These are phyloP conservation scores for Quercus glauca DNA, from an alignment of 306 rosid genomes.

Conservation along the genomic window DNA sequence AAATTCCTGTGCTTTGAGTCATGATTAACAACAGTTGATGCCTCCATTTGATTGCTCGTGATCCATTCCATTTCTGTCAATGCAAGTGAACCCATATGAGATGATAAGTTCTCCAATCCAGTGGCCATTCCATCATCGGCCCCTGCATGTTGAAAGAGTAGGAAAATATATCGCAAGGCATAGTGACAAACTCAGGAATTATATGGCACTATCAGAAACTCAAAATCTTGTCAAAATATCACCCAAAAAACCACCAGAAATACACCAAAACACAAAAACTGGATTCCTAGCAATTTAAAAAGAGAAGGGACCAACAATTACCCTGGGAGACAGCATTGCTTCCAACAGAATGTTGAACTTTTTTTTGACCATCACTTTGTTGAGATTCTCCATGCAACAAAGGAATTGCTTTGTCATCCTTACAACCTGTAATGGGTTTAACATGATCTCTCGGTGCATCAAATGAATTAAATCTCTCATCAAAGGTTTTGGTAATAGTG, in stretches of 20 bases:
- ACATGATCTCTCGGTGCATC: slow-evolving; percentile 34
- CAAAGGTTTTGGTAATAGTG: slow-evolving; percentile 42
- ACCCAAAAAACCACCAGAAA: slow-evolving; percentile 13
- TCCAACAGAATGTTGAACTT: slow-evolving; percentile 46
- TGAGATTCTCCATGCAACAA: slow-evolving; percentile 43
- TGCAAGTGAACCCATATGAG: slow-evolving; percentile 92
- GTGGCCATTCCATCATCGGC: slow-evolving; percentile 76
- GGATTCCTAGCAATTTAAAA: slow-evolving; percentile 4
- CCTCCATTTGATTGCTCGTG: slow-evolving; percentile 49
- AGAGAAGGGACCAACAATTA: slow-evolving; percentile 28
- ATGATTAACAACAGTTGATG: slow-evolving; percentile 44
- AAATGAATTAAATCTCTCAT: slow-evolving; percentile 26
- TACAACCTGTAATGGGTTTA: slow-evolving; percentile 21
- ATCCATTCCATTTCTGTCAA: slow-evolving; percentile 94
- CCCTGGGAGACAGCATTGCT: slow-evolving; percentile 48
- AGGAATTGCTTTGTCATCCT: slow-evolving; percentile 24
- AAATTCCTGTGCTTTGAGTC: slow-evolving; percentile 46
- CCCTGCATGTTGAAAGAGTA: slow-evolving; percentile 71
- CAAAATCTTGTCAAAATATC: not conserved
- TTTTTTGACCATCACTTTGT: slow-evolving; percentile 45
- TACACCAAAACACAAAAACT: not conserved
- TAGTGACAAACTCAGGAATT: slow-evolving; percentile 28
- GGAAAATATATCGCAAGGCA: slow-evolving; percentile 40
- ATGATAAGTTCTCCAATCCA: slow-evolving; percentile 74
- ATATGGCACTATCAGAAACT: slow-evolving; percentile 22